These are phyloP conservation scores for Fusarium oxysporum DNA, from an alignment of 2,329 filamentous ascomycete species.

Conservation along the genomic window DNA sequence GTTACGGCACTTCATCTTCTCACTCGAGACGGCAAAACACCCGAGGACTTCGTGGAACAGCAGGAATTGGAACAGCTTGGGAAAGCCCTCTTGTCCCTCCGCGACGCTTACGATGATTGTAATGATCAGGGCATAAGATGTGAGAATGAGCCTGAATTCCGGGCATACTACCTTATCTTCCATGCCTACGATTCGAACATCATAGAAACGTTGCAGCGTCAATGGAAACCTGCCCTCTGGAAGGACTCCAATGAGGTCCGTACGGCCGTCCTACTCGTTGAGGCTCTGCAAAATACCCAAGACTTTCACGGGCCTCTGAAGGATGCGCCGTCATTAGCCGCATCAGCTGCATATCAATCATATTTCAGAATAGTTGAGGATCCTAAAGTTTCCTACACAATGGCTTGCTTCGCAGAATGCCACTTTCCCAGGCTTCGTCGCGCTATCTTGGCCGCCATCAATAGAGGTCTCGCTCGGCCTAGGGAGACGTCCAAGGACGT, in stretches of 20 bases:
- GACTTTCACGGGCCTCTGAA: slow-evolving; percentile 68
- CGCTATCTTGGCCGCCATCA: slow-evolving; percentile 66
- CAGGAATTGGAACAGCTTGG: slow-evolving; percentile 76
- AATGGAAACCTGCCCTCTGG: slow-evolving; percentile 68
- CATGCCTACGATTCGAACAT: slow-evolving; percentile 70
- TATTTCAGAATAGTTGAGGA: slow-evolving; percentile 72
- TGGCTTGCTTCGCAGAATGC: slow-evolving; percentile 77
- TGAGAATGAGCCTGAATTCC: slow-evolving; percentile 73
- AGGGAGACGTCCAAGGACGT: slow-evolving; percentile 70
- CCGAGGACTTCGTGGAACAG: slow-evolving; percentile 72
- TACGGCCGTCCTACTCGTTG: slow-evolving; percentile 70
- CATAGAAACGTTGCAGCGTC: slow-evolving; percentile 62
- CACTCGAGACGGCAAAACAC: slow-evolving; percentile 65
- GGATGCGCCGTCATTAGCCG: slow-evolving; percentile 60
- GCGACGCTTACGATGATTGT: slow-evolving; percentile 75
- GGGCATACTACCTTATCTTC: slow-evolving; percentile 73
- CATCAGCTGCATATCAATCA: slow-evolving; percentile 62
- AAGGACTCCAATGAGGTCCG: slow-evolving; percentile 67
- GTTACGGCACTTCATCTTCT: slow-evolving; percentile 73
- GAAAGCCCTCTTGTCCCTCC: slow-evolving; percentile 72
- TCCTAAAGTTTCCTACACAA: slow-evolving; percentile 71
- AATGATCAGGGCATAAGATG: slow-evolving; percentile 67
- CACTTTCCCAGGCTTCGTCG: slow-evolving; percentile 72
- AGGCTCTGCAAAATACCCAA: slow-evolving; percentile 69
- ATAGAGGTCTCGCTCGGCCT: slow-evolving; percentile 66